Base-by-base conservation (phyloP, 176 grass and related monocot species). In the Triticum urartu region DNA sequence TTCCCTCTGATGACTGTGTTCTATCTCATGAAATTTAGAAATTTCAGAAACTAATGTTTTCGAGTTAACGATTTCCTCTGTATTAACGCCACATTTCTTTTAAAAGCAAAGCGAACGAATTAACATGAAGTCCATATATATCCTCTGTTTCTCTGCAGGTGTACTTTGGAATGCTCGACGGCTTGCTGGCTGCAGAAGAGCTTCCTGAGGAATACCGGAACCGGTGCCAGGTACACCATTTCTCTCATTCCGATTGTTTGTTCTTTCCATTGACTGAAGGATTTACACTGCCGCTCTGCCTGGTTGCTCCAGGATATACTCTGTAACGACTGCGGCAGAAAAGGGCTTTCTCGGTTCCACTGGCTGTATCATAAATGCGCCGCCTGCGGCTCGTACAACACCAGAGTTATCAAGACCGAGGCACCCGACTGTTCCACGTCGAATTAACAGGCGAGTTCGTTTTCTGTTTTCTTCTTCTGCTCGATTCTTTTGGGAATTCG, bases 111-210 rank as follows among this genome's bases (percentile, higher is more conserved):
- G n/a, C 2, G 0, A 72, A 71, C 2, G 11, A 77, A 6, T 35
- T 81, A 79, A 88, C 52, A 11, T 25, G 21, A 54, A 73, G 8
- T 62, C 72, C 40, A 17, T 18, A 36, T 42, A 8, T 18, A 38
- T 34, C 9, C 1, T 78, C 81, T 64, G 5, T 36, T 71, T 85
- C 43, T 43, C 28, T 72, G 59, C 54, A 98, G 95, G 95, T 98
- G 58, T 98, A 98, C 75, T 98, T 98, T 78, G 95, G 95, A 33
- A 98, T 98, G 95, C 93, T 98, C 65, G 95, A 98, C 35, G 93
- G 85, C 66, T 90, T 98, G 80, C 87, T 98, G 65, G 85, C 93
- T 50, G 85, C 95, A 32, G 95, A 98, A 58, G 83, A 70, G 56
- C 95, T 98, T 73, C 95, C 95, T 1, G 95, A 93, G 82, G 95